Evolutionary conservation across 139 green algal genomes (phyloP), one percentile per base, ranked within the genome.

Genomic region (Pedinophyceae sp.): DNA sequence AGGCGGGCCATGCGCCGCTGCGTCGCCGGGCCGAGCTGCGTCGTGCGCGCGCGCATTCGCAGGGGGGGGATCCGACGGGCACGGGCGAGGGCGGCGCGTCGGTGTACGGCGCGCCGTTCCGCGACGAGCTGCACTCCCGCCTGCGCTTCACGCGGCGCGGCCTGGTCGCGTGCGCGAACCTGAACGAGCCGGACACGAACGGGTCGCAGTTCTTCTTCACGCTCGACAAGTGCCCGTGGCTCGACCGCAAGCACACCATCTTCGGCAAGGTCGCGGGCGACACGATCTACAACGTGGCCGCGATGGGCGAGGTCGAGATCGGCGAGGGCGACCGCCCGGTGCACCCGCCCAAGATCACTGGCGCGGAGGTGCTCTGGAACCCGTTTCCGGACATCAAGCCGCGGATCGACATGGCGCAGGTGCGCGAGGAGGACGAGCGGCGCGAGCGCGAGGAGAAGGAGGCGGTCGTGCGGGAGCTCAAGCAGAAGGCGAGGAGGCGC

Each of bases 301-400:
- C 75, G 25, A 79, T 96, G 18, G 79, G 74, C 27, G 85, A 96
- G n/a, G 38, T 89, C 18, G 81, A 93, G 54, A 52, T 62, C 19
- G 77, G 80, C 26, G 73, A 78, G 10, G 50, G 74, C 13, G 76
- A 85, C 65, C 57, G 78, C n/a, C 88, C 88, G 0, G 43, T 69
- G 25, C 68, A 90, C 13, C 76, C 83, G 2, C 87, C 79, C 0
- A 40, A 66, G 24, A 70, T 95, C 17, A 52, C 67, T 45, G 40
- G 59, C 5, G 67, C 61, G 0, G 80, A 93, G 46, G 86, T 97
- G 52, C 55, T 96, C 55, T 89, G 79, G 76, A 95, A 93, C 69
- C 89, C 89, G 1, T 97, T 97, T 61, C 85, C 94, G 5, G 89
- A 96, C 66, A 84, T 97, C 20, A 71, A 79, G 38, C 83, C 85